Percentiles rank a stretch among this genome's conserved stretches.
These are phyloP conservation scores for Hylodesmum podocarpum DNA, from an alignment of 306 rosid species.

Conservation along the genomic window DNA sequence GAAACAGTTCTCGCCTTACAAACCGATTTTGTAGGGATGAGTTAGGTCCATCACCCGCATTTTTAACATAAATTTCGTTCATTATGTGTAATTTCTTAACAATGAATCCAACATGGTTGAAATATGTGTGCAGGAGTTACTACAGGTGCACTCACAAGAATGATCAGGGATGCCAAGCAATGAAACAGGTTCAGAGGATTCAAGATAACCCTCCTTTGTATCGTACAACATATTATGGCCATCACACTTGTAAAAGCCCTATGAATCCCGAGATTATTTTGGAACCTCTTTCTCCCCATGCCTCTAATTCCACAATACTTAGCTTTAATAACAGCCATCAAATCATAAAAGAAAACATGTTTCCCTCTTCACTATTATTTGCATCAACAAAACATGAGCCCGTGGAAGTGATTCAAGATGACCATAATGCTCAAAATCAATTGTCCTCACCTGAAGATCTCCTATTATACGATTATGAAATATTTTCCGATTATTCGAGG, in stretches of 20 bases:
- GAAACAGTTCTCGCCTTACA: too few relatives aligned
- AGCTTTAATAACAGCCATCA: not conserved
- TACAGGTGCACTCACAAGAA: slow-evolving; percentile 58
- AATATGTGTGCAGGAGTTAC: slow-evolving; percentile 44
- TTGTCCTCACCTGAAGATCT: not conserved
- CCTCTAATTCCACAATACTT: slow-evolving; percentile 16
- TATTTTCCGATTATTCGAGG: not conserved
- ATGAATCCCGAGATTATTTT: slow-evolving; percentile 31
- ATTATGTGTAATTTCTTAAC: too few relatives aligned
- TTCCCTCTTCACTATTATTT: not conserved
- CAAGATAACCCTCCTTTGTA: slow-evolving; percentile 45
- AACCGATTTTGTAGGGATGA: too few relatives aligned
- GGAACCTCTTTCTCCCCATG: not conserved
- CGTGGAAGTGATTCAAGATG: not conserved
- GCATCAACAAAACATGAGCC: not conserved
- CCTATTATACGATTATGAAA: not conserved
- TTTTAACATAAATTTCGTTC: too few relatives aligned
- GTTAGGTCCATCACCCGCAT: too few relatives aligned
- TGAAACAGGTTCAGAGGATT: slow-evolving; percentile 58
- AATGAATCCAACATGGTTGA: not conserved
- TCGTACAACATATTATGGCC: slow-evolving; percentile 41
- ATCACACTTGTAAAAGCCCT: slow-evolving; percentile 47
- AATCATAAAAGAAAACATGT: not conserved
- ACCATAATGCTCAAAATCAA: not conserved
- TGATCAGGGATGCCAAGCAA: slow-evolving; percentile 59